Evolutionary conservation across 169 alveolate species (phyloP), one percentile per base, ranked within the genome.

Genomic region (Eimeria brunetti): DNA sequence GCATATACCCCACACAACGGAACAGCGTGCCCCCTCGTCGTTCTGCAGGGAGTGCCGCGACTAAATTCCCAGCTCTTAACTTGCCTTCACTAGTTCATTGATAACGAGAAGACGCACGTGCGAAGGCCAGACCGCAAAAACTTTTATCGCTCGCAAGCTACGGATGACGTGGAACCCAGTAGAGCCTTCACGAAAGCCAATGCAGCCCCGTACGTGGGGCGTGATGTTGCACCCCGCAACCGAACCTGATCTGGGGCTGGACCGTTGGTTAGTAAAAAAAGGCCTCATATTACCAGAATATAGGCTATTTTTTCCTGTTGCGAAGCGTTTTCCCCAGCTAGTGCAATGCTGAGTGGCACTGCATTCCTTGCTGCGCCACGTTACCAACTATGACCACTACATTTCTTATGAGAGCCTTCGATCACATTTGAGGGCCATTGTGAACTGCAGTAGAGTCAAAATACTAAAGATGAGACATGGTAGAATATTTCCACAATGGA

Each of bases 81-180:
- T 86, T 86, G 93, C 93, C 93, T 86, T 86, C 64, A 44, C 93
- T 62, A 86, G 93, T 62, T 86, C 93, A 86, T 86, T 86, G 93
- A 86, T 86, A 33, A 62, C 93, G 49, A 86, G 93, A 38, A 64
- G 93, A 86, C 83, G 93, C 93, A 86, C 67, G 80, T 62, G 84
- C 93, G 78, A 86, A 41, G 71, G 93, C 83, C 93, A 27, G 93
- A 86, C 93, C 81, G 81, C 83, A 86, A 62, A 62, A 60, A 4
- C 22, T 62, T 60, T 62, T 20, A 41, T 56, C 62, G 83, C 44
- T 84, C 75, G 20, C 27, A 84, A 53, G 58, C 76, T 76, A 53
- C 6, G 36, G 33, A 22, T 33, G 76, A 53, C 20, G 14, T 12
- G 90, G 73, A n/a, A 8, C 90, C 49, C 90, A 80, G 30, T 14